Base-by-base conservation (phyloP, 768 basidiomycete genomes). In the Chalciporus sphaerocephalus region DNA sequence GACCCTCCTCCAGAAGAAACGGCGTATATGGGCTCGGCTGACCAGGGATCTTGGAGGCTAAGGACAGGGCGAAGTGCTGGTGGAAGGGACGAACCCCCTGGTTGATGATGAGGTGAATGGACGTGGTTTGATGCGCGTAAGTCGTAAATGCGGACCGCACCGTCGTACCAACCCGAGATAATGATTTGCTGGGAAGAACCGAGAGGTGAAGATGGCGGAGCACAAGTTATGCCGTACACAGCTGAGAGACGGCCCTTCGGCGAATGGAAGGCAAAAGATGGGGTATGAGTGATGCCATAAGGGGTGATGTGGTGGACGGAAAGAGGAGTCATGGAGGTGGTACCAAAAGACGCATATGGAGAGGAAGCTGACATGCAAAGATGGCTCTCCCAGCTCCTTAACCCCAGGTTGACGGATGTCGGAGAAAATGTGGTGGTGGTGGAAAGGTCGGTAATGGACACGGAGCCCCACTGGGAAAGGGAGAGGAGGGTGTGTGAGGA, bases 141-240 rank as follows among this genome's bases (percentile, higher is more conserved):
- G 62, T 92, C 90, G 64, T 89, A 82, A 40, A 87, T 74, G 28
- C 78, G 74, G 25, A 88, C 83, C 38, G 73, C 61, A 10, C 89
- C 84, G 58, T 92, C 87, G 62, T 80, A 92, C 87, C 89, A 91
- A 1, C 87, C 90, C 1, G 86, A 84, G 28, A 88, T 73, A 18
- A 92, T 45, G 16, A 88, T 75, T 55, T 87, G 74, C 15, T 85
- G 79, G 3, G 86, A 85, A 2, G 76, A 66, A 4, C 88, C 87
- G 75, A 83, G 81, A 1, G 82, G 78, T 17, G 82, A 81, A 21
- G 78, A 72, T 0, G 73, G 70, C 1, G 86, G 82, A 6, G 79
- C 78, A 20, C 68, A 70, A 7, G 79, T 69, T 59, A 92, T 77
- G 34, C 78, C 84, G 66, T 90, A 91, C 9, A 89, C 89, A 1